A percentile compares a stretch with the other conserved stretches of the same genome.
These are phyloP conservation scores for Scalesia atractyloides DNA, from an alignment of 129 eudicot species.

Conservation along the genomic window DNA sequence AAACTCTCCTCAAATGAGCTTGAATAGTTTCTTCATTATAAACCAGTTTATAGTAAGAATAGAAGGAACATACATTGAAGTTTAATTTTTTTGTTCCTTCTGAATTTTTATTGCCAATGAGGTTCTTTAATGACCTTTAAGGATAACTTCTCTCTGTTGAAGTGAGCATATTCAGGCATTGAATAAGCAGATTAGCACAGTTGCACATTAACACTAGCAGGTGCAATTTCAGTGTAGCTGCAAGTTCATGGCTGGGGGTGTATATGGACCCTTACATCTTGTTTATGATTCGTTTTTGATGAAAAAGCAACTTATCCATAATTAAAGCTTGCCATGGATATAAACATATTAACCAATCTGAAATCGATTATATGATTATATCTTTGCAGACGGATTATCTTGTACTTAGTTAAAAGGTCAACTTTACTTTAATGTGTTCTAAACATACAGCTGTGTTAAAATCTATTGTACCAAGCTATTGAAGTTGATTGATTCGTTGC, in stretches of 20 bases:
- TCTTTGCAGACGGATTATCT: constrained; percentile 12
- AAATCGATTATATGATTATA: background rate
- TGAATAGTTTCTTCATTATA: background rate
- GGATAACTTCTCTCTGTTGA: background rate
- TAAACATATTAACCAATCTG: constrained; percentile 1
- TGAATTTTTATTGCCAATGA: background rate
- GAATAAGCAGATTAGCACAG: constrained; percentile 1
- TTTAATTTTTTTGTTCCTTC: background rate
- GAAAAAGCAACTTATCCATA: background rate
- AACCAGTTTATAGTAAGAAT: background rate
- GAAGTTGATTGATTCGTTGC: background rate
- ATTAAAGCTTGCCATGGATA: background rate
- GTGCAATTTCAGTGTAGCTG: constrained; percentile 2
- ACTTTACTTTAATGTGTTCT: constrained; percentile 12
- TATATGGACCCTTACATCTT: background rate
- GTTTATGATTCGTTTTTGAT: constrained; percentile 1
- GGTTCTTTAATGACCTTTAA: background rate
- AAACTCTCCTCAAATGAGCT: background rate
- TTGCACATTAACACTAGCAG: background rate
- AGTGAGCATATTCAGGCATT: constrained; percentile 14
- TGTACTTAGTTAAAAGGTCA: background rate
- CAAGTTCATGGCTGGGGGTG: background rate
- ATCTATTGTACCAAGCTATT: background rate
- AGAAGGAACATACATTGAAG: constrained; percentile 10
- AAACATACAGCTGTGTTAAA: constrained; percentile 1